Conservation (phyloP, 768 basidiomycete species). For the Leccinum rimulosum region DNA sequence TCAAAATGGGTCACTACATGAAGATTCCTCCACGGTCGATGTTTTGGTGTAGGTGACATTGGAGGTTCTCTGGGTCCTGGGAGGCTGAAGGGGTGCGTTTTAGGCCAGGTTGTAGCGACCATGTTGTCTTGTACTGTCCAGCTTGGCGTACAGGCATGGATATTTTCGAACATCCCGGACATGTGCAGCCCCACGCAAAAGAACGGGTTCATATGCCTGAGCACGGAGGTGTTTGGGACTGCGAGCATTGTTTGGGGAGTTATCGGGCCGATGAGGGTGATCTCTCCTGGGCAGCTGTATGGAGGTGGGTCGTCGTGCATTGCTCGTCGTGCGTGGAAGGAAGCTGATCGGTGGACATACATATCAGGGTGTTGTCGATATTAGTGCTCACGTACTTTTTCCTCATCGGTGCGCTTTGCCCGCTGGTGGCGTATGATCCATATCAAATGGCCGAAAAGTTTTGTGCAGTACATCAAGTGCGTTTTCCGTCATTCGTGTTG, state of each 20-base stretch:
- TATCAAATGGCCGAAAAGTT: slow-evolving; percentile 60
- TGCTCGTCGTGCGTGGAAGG: not conserved
- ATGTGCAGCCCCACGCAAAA: slow-evolving; percentile 31
- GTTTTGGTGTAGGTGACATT: slow-evolving; percentile 45
- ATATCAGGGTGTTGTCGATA: slow-evolving; percentile 7
- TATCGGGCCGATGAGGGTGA: slow-evolving; percentile 72
- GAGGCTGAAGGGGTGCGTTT: not conserved
- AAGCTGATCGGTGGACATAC: not conserved
- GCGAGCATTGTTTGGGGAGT: slow-evolving; percentile 82
- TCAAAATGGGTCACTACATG: slow-evolving; percentile 78
- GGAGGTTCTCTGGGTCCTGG: not conserved
- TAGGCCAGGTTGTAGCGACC: slow-evolving; percentile 59
- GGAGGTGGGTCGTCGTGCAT: slow-evolving; percentile 31
- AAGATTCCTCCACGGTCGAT: slow-evolving; percentile 65
- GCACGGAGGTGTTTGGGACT: slow-evolving; percentile 71
- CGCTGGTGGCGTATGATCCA: slow-evolving; percentile 52
- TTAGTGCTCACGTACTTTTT: slow-evolving; percentile 66
- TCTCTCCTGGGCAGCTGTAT: slow-evolving; percentile 63
- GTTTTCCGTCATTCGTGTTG: slow-evolving; percentile 16
- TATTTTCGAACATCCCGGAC: slow-evolving; percentile 42
- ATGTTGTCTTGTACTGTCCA: slow-evolving; percentile 64
- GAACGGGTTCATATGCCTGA: slow-evolving; percentile 68
- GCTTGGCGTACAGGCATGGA: slow-evolving; percentile 64
- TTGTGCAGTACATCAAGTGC: slow-evolving; percentile 62
- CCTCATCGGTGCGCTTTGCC: slow-evolving; percentile 67